These are phyloP conservation scores for Eucalyptus cloeziana DNA, from an alignment of 345 rosid genomes.

Conservation along the genomic window DNA sequence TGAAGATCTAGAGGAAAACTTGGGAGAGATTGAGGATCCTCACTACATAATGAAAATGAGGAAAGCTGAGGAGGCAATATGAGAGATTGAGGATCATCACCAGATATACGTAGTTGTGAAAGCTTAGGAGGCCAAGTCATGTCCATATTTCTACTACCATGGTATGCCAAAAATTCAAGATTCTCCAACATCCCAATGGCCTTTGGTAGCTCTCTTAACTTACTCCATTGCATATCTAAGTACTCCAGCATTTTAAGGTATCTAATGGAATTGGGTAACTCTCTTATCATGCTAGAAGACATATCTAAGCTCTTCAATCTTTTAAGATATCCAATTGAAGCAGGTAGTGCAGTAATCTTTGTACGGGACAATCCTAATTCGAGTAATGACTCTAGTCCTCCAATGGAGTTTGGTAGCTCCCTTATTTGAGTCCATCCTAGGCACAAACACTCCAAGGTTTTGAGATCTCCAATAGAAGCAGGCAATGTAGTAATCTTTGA, in stretches of 20 bases:
- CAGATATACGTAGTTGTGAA: fast-evolving
- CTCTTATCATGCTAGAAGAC: neutral
- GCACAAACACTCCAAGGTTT: fast-evolving
- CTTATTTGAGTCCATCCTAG: neutral
- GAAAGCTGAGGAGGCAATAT: neutral
- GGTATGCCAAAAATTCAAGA: neutral
- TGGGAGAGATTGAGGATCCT: neutral
- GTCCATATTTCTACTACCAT: neutral
- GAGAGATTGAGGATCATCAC: neutral
- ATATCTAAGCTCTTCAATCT: fast-evolving
- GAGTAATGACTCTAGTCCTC: neutral
- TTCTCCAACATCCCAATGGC: neutral
- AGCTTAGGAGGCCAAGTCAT: neutral
- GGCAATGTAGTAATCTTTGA: neutral
- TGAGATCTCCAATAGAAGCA: neutral
- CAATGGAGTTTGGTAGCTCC: neutral
- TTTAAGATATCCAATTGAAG: neutral
- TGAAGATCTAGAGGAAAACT: neutral
- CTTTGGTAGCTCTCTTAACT: neutral
- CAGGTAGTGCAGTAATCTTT: neutral
- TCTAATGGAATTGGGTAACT: neutral
- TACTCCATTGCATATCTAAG: fast-evolving
- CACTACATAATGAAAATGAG: fast-evolving
- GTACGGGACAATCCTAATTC: fast-evolving
- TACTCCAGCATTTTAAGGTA: fast-evolving